Evolutionary conservation across 768 basidiomycete genomes (phyloP).

Genomic region (Kondoa subrosea): DNA sequence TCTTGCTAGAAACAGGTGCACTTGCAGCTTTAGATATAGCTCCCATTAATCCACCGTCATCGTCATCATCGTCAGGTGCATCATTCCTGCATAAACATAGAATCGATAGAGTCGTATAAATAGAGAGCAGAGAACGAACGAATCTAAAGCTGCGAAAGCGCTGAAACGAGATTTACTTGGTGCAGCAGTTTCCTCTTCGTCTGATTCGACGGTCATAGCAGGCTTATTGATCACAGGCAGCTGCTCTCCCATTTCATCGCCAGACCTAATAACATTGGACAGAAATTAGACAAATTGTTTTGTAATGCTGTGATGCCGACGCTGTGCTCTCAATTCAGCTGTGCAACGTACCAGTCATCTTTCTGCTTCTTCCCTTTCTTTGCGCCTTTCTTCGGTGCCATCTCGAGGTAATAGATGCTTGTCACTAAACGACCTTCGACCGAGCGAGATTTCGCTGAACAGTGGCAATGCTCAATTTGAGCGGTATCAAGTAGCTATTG

Average conservation of each 20-base stretch:
- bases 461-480: not conserved
- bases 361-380: no score
- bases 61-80: constrained; percentile 18
- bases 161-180: not conserved
- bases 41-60: constrained; percentile 16
- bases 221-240: constrained; percentile 1
- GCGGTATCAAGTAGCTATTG: no score
- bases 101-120: no score
- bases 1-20: constrained; percentile 7
- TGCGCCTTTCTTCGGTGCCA: not conserved
- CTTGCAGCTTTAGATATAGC: constrained; percentile 21
- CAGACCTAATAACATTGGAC: constrained; percentile 1
- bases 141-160: constrained; percentile 2
- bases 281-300: not conserved
- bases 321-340: not conserved
- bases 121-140: no score
- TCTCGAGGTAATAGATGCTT: no score
- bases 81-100: no score
- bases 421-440: no score
- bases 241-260: not conserved
- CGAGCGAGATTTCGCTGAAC: not conserved
- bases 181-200: not conserved
- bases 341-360: constrained; percentile 1
- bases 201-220: not conserved
- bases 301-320: no score